Percentiles rank a stretch among this genome's conserved stretches.
These are phyloP conservation scores for Sporothrix schenckii DNA, from an alignment of 2,329 filamentous ascomycete species.

Conservation along the genomic window DNA sequence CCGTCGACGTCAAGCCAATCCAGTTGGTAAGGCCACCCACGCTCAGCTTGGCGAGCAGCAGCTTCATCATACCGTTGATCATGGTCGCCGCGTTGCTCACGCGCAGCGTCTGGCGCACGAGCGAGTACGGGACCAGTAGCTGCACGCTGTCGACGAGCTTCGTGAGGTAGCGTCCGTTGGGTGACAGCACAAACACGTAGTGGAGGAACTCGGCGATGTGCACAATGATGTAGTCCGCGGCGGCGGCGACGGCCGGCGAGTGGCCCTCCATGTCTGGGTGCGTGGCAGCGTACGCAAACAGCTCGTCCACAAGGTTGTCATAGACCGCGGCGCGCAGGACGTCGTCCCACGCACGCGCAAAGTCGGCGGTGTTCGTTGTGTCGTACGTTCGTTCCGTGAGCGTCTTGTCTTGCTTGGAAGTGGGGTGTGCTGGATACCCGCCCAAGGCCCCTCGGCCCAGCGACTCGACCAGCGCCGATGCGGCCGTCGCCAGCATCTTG, in stretches of 20 bases:
- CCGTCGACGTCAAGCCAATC: slow-evolving; percentile 71
- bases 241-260: slow-evolving; percentile 62
- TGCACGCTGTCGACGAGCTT: slow-evolving; percentile 72
- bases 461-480: slow-evolving; percentile 70
- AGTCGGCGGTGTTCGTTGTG: slow-evolving; percentile 59
- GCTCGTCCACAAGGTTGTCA: slow-evolving; percentile 65
- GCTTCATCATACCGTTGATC: slow-evolving; percentile 72
- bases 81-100: slow-evolving; percentile 80
- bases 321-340: slow-evolving; percentile 68
- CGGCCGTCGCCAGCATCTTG: slow-evolving; percentile 73
- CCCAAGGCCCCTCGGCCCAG: slow-evolving; percentile 67
- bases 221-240: slow-evolving; percentile 68
- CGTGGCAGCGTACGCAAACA: slow-evolving; percentile 63
- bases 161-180: slow-evolving; percentile 74
- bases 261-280: slow-evolving; percentile 67
- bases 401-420: slow-evolving; percentile 37
- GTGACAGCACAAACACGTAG: slow-evolving; percentile 70
- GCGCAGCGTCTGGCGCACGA: slow-evolving; percentile 72
- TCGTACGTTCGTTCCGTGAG: slow-evolving; percentile 54
- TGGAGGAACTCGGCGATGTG: slow-evolving; percentile 75
- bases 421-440: slow-evolving; percentile 51
- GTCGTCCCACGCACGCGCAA: slow-evolving; percentile 67
- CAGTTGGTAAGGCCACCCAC: slow-evolving; percentile 76
- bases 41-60: slow-evolving; percentile 77
- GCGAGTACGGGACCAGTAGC: slow-evolving; percentile 69